Conservation (phyloP, 768 basidiomycete genomes). For the Russula abietina region DNA sequence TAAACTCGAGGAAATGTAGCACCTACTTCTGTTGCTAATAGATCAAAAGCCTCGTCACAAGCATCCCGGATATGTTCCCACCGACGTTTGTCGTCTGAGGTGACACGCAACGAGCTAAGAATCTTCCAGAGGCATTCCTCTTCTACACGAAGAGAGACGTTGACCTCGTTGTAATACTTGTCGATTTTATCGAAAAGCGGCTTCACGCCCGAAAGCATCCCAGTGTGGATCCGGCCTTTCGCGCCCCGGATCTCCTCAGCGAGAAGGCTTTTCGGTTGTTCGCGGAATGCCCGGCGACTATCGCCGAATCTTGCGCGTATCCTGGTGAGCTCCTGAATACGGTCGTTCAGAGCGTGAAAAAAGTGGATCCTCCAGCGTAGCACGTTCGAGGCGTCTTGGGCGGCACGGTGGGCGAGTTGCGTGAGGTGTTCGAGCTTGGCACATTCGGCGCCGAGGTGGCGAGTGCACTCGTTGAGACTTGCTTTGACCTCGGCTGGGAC, state of each 20-base stretch:
- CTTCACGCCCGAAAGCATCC: background rate
- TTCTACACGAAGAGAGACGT: conserved; percentile 6
- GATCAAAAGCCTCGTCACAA: conserved; percentile 4
- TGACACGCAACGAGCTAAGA: conserved; percentile 9
- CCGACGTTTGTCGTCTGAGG: conserved; percentile 12
- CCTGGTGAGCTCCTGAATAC: background rate
- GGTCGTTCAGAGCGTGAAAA: background rate
- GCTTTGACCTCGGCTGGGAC: background rate
- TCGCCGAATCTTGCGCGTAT: conserved; percentile 11
- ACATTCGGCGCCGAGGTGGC: conserved; percentile 16
- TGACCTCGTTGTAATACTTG: conserved; percentile 8
- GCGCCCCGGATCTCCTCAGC: background rate
- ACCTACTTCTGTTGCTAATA: background rate
- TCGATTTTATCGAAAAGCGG: conserved; percentile 15
- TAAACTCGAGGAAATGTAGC: no score
- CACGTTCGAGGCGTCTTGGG: background rate
- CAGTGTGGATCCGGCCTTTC: background rate
- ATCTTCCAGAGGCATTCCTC: conserved; percentile 6
- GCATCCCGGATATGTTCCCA: conserved; percentile 18
- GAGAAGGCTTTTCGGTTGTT: background rate
- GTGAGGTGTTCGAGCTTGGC: background rate
- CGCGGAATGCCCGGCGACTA: conserved; percentile 4
- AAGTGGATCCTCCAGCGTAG: conserved; percentile 11
- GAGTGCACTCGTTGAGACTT: background rate
- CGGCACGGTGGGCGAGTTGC: conserved; percentile 1